Evolutionary conservation across 768 basidiomycete species (phyloP).

Genomic region (Pulveroboletus sp.): DNA sequence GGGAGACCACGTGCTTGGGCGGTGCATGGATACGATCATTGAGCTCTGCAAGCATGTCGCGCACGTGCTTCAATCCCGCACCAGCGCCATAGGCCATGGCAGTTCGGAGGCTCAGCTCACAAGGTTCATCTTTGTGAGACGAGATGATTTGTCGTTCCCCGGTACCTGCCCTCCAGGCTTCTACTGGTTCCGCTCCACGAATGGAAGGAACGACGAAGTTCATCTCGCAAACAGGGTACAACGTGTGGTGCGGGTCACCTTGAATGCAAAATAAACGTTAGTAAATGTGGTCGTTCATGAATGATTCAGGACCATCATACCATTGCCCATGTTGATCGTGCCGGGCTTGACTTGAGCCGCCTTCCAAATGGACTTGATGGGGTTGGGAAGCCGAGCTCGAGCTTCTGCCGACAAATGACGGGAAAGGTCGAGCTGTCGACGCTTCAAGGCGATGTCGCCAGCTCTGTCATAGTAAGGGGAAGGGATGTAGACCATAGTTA

Average conservation of each 20-base stretch:
- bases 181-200: slow-evolving; percentile 27
- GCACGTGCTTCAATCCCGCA: slow-evolving; percentile 31
- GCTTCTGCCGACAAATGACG: slow-evolving; percentile 36
- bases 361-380: slow-evolving; percentile 38
- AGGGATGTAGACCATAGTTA: slow-evolving; percentile 27
- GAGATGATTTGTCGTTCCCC: slow-evolving; percentile 28
- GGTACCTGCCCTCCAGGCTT: slow-evolving; percentile 26
- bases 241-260: slow-evolving; percentile 34
- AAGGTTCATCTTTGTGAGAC: slow-evolving; percentile 29
- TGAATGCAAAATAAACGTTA: background rate
- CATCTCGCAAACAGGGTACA: slow-evolving; percentile 33
- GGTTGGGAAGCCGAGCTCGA: slow-evolving; percentile 31
- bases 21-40: slow-evolving; percentile 35
- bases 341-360: slow-evolving; percentile 32
- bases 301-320: slow-evolving; percentile 10
- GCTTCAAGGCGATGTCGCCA: slow-evolving; percentile 17
- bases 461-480: slow-evolving; percentile 11
- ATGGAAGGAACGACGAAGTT: slow-evolving; percentile 35
- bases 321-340: slow-evolving; percentile 38
- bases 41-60: slow-evolving; percentile 33
- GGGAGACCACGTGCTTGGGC: slow-evolving; percentile 30
- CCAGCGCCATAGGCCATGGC: slow-evolving; percentile 41
- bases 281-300: background rate
- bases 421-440: slow-evolving; percentile 27
- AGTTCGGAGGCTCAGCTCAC: slow-evolving; percentile 28